A percentile compares a stretch with the other conserved stretches of the same genome.
Conservation (phyloP, 345 rosid species). For the Salix exigua region DNA sequence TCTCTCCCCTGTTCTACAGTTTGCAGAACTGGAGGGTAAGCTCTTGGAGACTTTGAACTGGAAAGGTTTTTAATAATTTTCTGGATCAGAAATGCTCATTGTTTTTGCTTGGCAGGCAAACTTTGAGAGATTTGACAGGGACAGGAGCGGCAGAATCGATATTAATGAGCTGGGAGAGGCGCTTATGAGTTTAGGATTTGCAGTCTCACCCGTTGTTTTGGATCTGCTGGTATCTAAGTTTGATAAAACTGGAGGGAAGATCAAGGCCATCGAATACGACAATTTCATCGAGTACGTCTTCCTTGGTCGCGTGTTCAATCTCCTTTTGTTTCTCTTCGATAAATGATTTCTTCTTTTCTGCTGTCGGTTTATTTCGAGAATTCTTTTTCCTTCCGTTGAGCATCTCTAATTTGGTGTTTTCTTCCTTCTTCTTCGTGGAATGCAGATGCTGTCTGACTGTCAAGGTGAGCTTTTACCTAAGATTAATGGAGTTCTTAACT, state of each 20-base stretch:
- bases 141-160: constrained; percentile 86
- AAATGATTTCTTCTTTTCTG: background rate
- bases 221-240: constrained; percentile 80
- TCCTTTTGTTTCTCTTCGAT: background rate
- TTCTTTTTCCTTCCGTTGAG: background rate
- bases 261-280: constrained; percentile 79
- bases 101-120: constrained; percentile 39
- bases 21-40: constrained; percentile 96
- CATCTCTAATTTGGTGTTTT: background rate
- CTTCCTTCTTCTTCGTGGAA: background rate
- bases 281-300: constrained; percentile 83
- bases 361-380: background rate
- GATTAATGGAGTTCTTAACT: background rate
- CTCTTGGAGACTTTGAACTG: background rate
- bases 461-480: constrained; percentile 45
- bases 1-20: constrained; percentile 74
- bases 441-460: constrained; percentile 96
- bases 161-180: constrained; percentile 77
- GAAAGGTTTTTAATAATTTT: background rate
- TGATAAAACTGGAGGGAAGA: constrained; percentile 72
- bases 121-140: constrained; percentile 80
- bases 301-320: background rate
- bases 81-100: background rate
- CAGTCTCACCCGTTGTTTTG: constrained; percentile 60
- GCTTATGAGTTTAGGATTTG: constrained; percentile 65